phyloP scores from a whole-genome alignment of 257 asterid species.

The Gardenia jasminoides region DNA sequence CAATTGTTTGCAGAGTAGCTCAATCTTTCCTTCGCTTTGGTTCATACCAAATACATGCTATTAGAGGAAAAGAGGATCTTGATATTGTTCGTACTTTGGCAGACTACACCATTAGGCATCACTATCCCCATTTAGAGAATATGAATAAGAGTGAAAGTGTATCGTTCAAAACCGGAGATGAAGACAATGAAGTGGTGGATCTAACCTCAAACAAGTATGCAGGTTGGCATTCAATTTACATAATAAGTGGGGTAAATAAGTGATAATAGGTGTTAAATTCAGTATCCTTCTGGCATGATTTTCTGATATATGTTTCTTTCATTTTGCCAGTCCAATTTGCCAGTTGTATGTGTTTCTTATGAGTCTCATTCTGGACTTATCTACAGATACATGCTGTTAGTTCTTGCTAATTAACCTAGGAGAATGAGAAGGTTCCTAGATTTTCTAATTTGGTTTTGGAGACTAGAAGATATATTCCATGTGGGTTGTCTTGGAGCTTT shows the following conservation, averaged over 20 bases:
- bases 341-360: neutral
- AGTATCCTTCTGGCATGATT: neutral
- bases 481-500: neutral
- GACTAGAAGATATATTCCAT: neutral
- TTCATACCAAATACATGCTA: slow-evolving; percentile 91
- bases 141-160: slow-evolving; percentile 73
- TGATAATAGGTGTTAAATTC: neutral
- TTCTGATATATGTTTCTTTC: neutral
- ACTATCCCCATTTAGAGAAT: slow-evolving; percentile 81
- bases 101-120: slow-evolving; percentile 80
- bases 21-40: slow-evolving; percentile 95
- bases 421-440: neutral
- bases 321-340: neutral
- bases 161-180: slow-evolving; percentile 84
- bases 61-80: slow-evolving; percentile 74
- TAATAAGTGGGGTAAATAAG: neutral
- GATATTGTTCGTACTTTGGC: slow-evolving; percentile 75
- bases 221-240: slow-evolving; percentile 33
- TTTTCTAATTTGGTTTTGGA: neutral
- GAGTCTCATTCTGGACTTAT: neutral
- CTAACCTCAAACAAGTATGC: slow-evolving; percentile 96
- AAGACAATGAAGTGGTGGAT: slow-evolving; percentile 80
- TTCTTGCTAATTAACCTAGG: neutral
- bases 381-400: neutral
- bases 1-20: slow-evolving; percentile 91